Conservation (phyloP, 257 asterid genomes). For the Gardenia jasminoides region DNA sequence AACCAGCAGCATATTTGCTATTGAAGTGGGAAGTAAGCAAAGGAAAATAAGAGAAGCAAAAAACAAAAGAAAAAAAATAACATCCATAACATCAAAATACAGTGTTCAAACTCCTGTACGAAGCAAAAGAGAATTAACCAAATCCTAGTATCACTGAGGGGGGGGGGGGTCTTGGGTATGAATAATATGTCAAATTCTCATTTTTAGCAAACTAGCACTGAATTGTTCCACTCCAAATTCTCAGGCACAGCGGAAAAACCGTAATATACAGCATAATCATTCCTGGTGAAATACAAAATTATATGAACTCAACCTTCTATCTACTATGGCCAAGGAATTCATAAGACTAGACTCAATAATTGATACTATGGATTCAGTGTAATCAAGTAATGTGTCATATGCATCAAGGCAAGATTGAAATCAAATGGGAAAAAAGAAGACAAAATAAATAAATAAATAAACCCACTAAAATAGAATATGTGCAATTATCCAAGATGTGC, state of each 20-base stretch:
- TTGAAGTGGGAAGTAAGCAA: not conserved
- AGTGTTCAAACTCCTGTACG: not conserved
- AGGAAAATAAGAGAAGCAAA: not conserved
- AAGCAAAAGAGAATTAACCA: not conserved
- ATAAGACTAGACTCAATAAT: not conserved
- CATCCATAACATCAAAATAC: not conserved
- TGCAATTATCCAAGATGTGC: not conserved
- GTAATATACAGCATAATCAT: not conserved
- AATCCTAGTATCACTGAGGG: not conserved
- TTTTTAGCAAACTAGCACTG: not conserved
- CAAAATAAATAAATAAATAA: too few relatives aligned
- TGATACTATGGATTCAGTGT: not conserved
- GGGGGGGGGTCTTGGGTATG: not conserved
- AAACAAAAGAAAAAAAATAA: not conserved
- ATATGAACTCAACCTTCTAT: not conserved
- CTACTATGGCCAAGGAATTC: not conserved
- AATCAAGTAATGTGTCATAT: not conserved
- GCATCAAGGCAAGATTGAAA: not conserved
- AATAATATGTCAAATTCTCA: not conserved
- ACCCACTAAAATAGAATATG: not conserved
- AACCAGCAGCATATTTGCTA: not conserved
- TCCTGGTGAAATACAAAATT: not conserved
- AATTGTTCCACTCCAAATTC: not conserved
- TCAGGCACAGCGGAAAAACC: not conserved
- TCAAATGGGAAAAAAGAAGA: not conserved